Evolutionary conservation across 1,284 basidiomycete species (phyloP).

Genomic region (Malassezia nana): DNA sequence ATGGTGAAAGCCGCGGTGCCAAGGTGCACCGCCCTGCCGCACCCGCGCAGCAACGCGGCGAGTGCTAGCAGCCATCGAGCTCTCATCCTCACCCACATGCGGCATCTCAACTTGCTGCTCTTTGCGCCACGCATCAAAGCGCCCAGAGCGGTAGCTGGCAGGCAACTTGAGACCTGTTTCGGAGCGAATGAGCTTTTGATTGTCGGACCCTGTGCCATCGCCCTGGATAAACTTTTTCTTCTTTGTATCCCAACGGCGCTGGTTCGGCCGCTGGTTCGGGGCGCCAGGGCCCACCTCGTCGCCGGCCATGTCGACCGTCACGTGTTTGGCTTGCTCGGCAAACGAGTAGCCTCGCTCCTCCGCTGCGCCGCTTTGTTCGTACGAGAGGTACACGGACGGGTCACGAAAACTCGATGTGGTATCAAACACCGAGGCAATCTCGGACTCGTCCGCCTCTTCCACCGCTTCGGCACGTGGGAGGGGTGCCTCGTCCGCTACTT

Average conservation of each 20-base stretch:
- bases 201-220: slow-evolving; percentile 74
- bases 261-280: slow-evolving; percentile 49
- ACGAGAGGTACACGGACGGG: slow-evolving; percentile 78
- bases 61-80: slow-evolving; percentile 14
- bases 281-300: slow-evolving; percentile 54
- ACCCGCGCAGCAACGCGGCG: slow-evolving; percentile 12
- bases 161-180: slow-evolving; percentile 89
- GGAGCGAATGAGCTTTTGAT: slow-evolving; percentile 84
- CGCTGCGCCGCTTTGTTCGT: slow-evolving; percentile 72
- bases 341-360: slow-evolving; percentile 73
- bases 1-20: slow-evolving; percentile 55
- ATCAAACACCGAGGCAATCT: slow-evolving; percentile 27
- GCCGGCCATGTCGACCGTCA: slow-evolving; percentile 71
- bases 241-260: slow-evolving; percentile 82
- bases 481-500: not conserved
- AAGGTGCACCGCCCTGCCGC: slow-evolving; percentile 22
- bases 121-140: slow-evolving; percentile 88
- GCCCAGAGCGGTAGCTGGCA: slow-evolving; percentile 80
- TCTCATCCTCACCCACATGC: slow-evolving; percentile 67
- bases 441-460: slow-evolving; percentile 16
- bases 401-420: slow-evolving; percentile 58
- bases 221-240: slow-evolving; percentile 89
- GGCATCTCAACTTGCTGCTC: slow-evolving; percentile 65
- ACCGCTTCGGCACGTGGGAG: not conserved
- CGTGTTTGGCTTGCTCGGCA: slow-evolving; percentile 67